Evolutionary conservation across 2,329 filamentous ascomycete genomes (phyloP), one percentile per base, ranked within the genome.

Genomic region (Fusarium mundagurra): DNA sequence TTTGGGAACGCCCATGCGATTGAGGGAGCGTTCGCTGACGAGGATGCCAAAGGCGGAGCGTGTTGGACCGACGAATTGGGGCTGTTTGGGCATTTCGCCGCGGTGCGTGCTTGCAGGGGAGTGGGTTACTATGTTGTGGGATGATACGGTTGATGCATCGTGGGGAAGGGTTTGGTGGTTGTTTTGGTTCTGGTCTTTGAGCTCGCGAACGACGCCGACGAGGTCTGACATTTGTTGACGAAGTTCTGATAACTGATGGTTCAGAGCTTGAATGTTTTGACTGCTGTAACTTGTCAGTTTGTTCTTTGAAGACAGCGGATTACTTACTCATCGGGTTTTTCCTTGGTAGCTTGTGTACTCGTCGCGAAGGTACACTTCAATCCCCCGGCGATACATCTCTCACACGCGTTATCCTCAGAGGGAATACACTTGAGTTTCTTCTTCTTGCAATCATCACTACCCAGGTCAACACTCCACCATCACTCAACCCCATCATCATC

Each of bases 371-470:
- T 72, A 44, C 81, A 83, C 1, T 58, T 61, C 20, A 79, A 60
- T 1, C 79, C 79, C 50, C 76, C 74, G 13, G 71, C 61, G 20
- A 77, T 71, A 34, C 82, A 83, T 53, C 82, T 67, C 66, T 82
- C 77, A 47, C 82, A 83, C 27, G 61, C 71, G 2, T 65, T 67
- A 33, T 80, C 72, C 9, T 75, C 73, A 1, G 68, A 66, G 4
- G 79, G 79, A 43, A 82, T 75, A 70, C 84, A 85, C 65, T 85
- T 85, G 61, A 85, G 81, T 64, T 85, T 85, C 34, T 82, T 73
- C 44, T 81, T 83, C 65, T 84, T 84, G 70, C 83, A 85, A 29
- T 84, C 82, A 57, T 84, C 80, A 34, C 81, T 81, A 38, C 16
- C 9, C 17, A 9, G 3, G 59, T 79, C 51, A 79, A 61, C 51